Conservation (phyloP, 306 rosid species). For the Sechiopsis laciniata region DNA sequence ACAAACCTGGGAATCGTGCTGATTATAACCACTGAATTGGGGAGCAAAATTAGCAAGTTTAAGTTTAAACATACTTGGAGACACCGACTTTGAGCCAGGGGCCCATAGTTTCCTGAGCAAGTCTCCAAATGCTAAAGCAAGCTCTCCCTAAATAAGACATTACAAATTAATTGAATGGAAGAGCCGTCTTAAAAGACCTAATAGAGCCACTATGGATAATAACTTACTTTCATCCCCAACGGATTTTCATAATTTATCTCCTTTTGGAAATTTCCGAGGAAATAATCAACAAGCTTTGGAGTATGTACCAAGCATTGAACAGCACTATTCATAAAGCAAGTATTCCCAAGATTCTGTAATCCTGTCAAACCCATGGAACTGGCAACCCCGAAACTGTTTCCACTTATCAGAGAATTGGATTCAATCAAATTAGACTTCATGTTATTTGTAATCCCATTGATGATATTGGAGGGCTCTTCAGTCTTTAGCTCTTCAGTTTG, state of each 20-base stretch:
- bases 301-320: conserved; percentile 86
- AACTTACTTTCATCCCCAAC: conserved; percentile 71
- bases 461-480: conserved; percentile 32
- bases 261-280: conserved; percentile 61
- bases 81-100: conserved; percentile 53
- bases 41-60: conserved; percentile 70
- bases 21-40: conserved; percentile 75
- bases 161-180: neutral
- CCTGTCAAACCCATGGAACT: conserved; percentile 69
- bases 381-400: conserved; percentile 38
- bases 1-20: conserved; percentile 91
- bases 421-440: conserved; percentile 27
- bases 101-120: conserved; percentile 76
- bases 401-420: conserved; percentile 31
- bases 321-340: conserved; percentile 91
- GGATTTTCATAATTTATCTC: conserved; percentile 80
- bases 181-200: conserved; percentile 2
- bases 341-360: conserved; percentile 84
- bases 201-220: neutral
- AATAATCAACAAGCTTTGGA: conserved; percentile 65
- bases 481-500: conserved; percentile 35
- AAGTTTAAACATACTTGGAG: conserved; percentile 61
- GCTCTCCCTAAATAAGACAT: conserved; percentile 60
- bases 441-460: conserved; percentile 47
- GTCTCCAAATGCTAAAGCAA: conserved; percentile 81